Evolutionary conservation across 2,329 filamentous ascomycete species (phyloP).

Genomic region (Cercospora canescens): DNA sequence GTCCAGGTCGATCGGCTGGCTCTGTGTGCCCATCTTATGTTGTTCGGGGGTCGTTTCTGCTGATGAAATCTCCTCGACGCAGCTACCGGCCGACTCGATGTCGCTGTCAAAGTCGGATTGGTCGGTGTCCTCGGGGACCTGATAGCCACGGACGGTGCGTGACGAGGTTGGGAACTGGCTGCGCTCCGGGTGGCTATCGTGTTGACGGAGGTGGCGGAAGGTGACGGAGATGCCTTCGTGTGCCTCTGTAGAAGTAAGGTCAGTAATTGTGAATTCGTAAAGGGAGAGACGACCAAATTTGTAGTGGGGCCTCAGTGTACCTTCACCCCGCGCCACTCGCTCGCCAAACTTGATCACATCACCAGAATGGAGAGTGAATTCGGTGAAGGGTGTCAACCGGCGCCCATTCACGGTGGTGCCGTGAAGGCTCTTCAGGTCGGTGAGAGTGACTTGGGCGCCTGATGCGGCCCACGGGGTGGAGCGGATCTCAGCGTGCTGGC

Average conservation of each 20-base stretch:
- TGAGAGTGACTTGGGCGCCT: constrained; percentile 29
- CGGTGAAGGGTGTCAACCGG: constrained; percentile 21
- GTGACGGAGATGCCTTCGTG: constrained; percentile 32
- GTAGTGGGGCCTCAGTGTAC: constrained; percentile 19
- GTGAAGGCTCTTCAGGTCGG: constrained; percentile 35
- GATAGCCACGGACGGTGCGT: constrained; percentile 19
- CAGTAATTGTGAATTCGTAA: neutral
- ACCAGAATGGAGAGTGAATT: constrained; percentile 24
- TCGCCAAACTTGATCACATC: constrained; percentile 37
- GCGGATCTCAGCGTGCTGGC: constrained; percentile 36
- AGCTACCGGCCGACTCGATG: constrained; percentile 19
- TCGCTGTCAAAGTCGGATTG: constrained; percentile 29
- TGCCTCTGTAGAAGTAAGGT: constrained; percentile 20
- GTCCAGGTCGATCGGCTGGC: constrained; percentile 27
- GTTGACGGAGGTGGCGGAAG: constrained; percentile 18
- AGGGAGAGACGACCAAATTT: neutral
- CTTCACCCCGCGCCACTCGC: constrained; percentile 28
- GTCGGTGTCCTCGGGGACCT: constrained; percentile 25
- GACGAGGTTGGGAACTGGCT: constrained; percentile 6
- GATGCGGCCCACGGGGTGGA: constrained; percentile 12
- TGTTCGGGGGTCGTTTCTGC: constrained; percentile 33
- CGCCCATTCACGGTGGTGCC: constrained; percentile 38
- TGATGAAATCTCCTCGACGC: constrained; percentile 23
- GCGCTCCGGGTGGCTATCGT: constrained; percentile 3
- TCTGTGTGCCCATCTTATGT: constrained; percentile 25